These are phyloP conservation scores for Fusarium sororula DNA, from an alignment of 2,329 filamentous ascomycete genomes.

Conservation along the genomic window DNA sequence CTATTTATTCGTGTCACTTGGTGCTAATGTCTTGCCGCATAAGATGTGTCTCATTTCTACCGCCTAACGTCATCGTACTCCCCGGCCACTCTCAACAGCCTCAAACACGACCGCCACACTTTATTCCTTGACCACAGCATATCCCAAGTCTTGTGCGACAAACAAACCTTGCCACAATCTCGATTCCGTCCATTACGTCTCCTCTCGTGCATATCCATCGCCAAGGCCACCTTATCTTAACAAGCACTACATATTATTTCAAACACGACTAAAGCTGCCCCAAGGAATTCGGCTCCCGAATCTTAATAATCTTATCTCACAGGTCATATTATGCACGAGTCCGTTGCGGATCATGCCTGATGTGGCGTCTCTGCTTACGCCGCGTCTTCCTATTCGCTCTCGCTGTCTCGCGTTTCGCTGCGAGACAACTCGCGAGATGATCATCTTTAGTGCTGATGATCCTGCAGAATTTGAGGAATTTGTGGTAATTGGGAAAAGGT, in stretches of 20 bases:
- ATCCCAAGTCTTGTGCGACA: constrained; percentile 21
- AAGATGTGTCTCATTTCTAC: not conserved
- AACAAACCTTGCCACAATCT: not conserved
- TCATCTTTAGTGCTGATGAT: not conserved
- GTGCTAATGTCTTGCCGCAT: fast-evolving
- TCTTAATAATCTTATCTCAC: not conserved
- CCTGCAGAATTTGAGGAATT: fast-evolving
- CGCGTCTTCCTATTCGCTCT: not conserved
- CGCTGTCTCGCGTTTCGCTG: not conserved
- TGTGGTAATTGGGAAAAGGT: not conserved
- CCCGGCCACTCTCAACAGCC: fast-evolving
- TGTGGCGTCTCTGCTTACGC: not conserved
- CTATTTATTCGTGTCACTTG: fast-evolving
- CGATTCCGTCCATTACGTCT: not conserved
- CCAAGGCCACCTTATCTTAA: not conserved
- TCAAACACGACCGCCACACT: not conserved
- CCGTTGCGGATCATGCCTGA: not conserved
- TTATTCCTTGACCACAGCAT: not conserved
- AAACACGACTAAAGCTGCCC: not conserved
- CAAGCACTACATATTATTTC: not conserved
- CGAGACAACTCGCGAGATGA: not conserved
- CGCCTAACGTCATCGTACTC: not conserved
- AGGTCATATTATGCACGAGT: not conserved
- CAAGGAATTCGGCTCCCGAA: not conserved
- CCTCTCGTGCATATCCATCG: not conserved